Base-by-base conservation (phyloP, 2,329 filamentous ascomycete genomes). In the Sporothrix pallida region DNA sequence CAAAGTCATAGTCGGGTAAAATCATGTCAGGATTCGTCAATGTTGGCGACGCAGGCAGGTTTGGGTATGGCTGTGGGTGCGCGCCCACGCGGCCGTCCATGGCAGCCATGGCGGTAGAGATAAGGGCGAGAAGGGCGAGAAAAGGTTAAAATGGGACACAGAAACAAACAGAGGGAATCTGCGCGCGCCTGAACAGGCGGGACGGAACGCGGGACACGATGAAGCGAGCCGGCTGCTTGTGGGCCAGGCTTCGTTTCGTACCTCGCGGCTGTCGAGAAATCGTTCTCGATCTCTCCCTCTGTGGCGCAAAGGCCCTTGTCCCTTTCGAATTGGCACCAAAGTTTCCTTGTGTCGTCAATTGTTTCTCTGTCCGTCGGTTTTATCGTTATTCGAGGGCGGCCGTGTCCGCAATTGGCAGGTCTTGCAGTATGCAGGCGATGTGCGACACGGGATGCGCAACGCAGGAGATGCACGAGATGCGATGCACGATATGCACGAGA, bases 11-110 rank as follows among this genome's bases (percentile, higher is more conserved):
- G 80, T 92, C 90, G 75, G 95, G 95, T 71, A 98, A 85, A 78
- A 98, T 97, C 93, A 97, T 95, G 81, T 97, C 95, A 71, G 94
- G 94, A 81, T 97, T 97, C 73, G 94, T 97, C 79, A 98, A 85
- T 2, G 95, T 97, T 65, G 95, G 95, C 74, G 93, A 97, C 13
- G 89, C 90, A 76, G 92, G 90, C 74, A 86, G 82, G 62, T 86
- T 80, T 20, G 84, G 81, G 77, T 87, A 86, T 50, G 81, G 80
- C 76, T 78, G 76, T 60, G 81, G 75, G 72, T 78, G 76, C 70
- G 78, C 79, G 73, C 73, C 79, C 75, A 77, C 77, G 77, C 75
- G 73, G 69, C 72, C 76, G 72, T 77, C 78, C 72, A 73, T 76
- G 26, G 75, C 60, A 2, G 73, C 74, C 76, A 77, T 77, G 42